Conservation (phyloP, 345 rosid genomes). For the Turritis glabra region DNA sequence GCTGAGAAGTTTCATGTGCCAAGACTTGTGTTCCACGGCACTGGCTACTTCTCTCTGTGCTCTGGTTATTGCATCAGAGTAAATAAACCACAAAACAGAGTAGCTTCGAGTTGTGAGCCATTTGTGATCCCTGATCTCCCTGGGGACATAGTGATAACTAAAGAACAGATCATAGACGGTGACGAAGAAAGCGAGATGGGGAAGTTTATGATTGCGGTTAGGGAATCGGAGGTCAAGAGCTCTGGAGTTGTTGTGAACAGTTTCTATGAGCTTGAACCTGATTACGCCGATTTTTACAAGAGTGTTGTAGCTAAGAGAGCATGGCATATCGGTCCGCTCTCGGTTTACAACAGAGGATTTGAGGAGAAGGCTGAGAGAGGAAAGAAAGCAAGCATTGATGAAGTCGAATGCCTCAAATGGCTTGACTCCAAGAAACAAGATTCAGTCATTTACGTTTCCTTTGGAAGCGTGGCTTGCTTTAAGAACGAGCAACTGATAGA, state of each 20-base stretch:
- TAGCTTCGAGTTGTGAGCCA: conserved; percentile 41
- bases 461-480: conserved; percentile 46
- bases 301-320: conserved; percentile 6
- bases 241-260: conserved; percentile 67
- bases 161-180: conserved; percentile 21
- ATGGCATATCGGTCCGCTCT: not conserved
- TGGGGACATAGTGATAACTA: conserved; percentile 43
- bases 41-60: conserved; percentile 43
- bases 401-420: conserved; percentile 47
- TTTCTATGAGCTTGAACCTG: conserved; percentile 70
- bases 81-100: conserved; percentile 42
- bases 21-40: conserved; percentile 56
- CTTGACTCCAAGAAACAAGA: conserved; percentile 50
- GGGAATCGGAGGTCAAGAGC: conserved; percentile 49
- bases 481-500: conserved; percentile 29
- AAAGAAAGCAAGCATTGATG: conserved; percentile 33
- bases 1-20: conserved; percentile 51
- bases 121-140: conserved; percentile 46
- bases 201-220: conserved; percentile 10
- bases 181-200: not conserved
- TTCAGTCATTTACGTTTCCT: conserved; percentile 59
- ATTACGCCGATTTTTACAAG: conserved; percentile 49
- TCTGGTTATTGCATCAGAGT: conserved; percentile 23
- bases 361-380: conserved; percentile 51
- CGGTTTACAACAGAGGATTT: conserved; percentile 22